Conservation (phyloP, 1,139 yeast species). For the Suhomyces taliae region DNA sequence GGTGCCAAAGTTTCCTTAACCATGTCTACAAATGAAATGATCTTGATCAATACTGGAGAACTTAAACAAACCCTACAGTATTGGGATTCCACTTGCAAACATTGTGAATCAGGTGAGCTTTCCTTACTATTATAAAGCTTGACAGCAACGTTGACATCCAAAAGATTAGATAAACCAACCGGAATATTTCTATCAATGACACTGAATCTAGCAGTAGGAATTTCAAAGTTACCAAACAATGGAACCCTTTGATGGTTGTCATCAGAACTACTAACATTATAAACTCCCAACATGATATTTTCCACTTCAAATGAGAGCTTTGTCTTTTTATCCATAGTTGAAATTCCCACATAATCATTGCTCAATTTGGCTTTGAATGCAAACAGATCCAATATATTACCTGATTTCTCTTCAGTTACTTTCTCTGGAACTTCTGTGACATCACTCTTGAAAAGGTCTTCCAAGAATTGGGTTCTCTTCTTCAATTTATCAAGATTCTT, state of each 20-base stretch:
- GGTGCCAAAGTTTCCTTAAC: not conserved
- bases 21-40: slow-evolving; percentile 23
- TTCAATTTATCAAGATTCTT: slow-evolving; percentile 15
- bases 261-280: slow-evolving; percentile 22
- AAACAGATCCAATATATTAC: slow-evolving; percentile 9
- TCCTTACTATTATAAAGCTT: slow-evolving; percentile 34
- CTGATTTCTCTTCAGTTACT: not conserved
- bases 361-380: slow-evolving; percentile 29
- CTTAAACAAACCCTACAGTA: slow-evolving; percentile 58
- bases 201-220: slow-evolving; percentile 45
- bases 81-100: slow-evolving; percentile 59
- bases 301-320: slow-evolving; percentile 38
- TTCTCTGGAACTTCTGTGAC: too few species aligned
- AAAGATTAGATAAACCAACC: slow-evolving; percentile 44
- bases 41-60: slow-evolving; percentile 47
- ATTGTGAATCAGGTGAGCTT: slow-evolving; percentile 26
- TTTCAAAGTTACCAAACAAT: slow-evolving; percentile 36
- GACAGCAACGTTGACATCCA: slow-evolving; percentile 42
- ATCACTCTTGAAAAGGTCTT: slow-evolving; percentile 3
- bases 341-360: slow-evolving; percentile 40
- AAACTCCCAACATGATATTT: slow-evolving; percentile 20
- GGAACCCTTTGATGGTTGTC: slow-evolving; percentile 20
- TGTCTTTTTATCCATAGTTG: slow-evolving; percentile 32
- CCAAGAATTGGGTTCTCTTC: slow-evolving; percentile 14
- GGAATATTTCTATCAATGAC: slow-evolving; percentile 38